Base-by-base conservation (phyloP, 2,329 filamentous ascomycete genomes). In the Chaetomium olivaceum region DNA sequence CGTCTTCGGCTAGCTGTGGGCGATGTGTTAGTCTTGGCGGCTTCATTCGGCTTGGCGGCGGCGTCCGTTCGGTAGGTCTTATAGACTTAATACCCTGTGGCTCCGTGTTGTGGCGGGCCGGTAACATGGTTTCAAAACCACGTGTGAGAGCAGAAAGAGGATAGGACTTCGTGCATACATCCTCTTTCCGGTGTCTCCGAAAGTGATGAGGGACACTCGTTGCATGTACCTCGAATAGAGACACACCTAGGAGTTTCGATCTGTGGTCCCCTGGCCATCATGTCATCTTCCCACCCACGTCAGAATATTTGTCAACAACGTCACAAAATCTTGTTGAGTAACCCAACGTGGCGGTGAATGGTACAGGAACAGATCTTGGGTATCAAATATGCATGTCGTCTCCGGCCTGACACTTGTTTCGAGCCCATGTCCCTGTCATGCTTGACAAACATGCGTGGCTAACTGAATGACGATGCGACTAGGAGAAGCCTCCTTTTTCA, bases 331-430 rank as follows among this genome's bases (percentile, higher is more conserved):
- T 69, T 68, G 68, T 64, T 65, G 58, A 61, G 66, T 67, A 69
- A 72, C 69, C 69, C 71, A 71, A 72, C 67, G 70, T 72, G 72
- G 73, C 73, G 73, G 73, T 74, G 74, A 75, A 71, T 64, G 69
- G 67, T 69, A 71, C 58, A 67, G 65, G 66, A 68, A 70, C 39
- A 68, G 71, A 69, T 72, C 67, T 74, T 71, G 69, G 72, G 73
- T 73, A 69, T 71, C 71, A 74, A 74, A 70, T 64, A 72, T 71
- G 71, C 71, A 70, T 70, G 69, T 71, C 67, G 70, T 72, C 63
- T 61, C 61, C 67, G 58, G 68, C 68, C 69, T 67, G 63, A 70
- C 64, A 65, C 56, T 23, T 33, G 48, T 56, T 58, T 71, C 59
- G 59, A 70, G 58, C 54, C 70, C 69, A 65, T 70, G 68, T 68